Conservation (phyloP, 164 flowering plant species). For the Litsea cubeba region DNA sequence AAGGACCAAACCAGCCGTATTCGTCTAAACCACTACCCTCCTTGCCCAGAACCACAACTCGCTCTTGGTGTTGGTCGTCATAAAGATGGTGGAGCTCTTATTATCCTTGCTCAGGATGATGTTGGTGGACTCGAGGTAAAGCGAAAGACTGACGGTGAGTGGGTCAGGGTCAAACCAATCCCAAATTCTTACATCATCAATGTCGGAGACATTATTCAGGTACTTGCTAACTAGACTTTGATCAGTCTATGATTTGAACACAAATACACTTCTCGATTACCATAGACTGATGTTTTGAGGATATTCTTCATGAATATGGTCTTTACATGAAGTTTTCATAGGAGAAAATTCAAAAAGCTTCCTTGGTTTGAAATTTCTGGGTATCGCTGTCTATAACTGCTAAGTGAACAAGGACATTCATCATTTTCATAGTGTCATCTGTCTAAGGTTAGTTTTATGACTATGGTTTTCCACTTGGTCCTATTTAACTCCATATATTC, state of each 20-base stretch:
- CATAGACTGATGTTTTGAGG: too few species aligned
- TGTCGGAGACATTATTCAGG: slow-evolving; percentile 57
- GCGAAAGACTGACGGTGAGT: slow-evolving; percentile 41
- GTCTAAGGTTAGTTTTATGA: too few species aligned
- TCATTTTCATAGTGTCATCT: too few species aligned
- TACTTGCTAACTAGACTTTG: slow-evolving; percentile 8
- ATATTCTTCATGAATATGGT: too few species aligned
- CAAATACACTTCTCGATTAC: too few species aligned
- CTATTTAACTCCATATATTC: neutral
- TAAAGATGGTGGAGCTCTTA: slow-evolving; percentile 35
- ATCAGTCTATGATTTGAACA: neutral
- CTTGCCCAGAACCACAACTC: slow-evolving; percentile 32
- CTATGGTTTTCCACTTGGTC: too few species aligned
- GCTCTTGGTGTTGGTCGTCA: slow-evolving; percentile 40
- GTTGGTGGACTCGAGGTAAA: slow-evolving; percentile 40
- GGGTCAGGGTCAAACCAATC: slow-evolving; percentile 44
- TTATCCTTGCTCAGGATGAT: slow-evolving; percentile 33
- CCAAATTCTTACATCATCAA: slow-evolving; percentile 49
- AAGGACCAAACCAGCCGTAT: slow-evolving; percentile 28
- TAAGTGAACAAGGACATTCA: too few species aligned
- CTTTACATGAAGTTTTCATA: too few species aligned
- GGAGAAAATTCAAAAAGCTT: too few species aligned
- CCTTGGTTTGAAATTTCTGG: too few species aligned
- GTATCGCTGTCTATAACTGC: too few species aligned
- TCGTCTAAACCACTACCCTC: slow-evolving; percentile 39